These are phyloP conservation scores for Trametes polyzona DNA, from an alignment of 1,284 basidiomycete genomes.

Conservation along the genomic window DNA sequence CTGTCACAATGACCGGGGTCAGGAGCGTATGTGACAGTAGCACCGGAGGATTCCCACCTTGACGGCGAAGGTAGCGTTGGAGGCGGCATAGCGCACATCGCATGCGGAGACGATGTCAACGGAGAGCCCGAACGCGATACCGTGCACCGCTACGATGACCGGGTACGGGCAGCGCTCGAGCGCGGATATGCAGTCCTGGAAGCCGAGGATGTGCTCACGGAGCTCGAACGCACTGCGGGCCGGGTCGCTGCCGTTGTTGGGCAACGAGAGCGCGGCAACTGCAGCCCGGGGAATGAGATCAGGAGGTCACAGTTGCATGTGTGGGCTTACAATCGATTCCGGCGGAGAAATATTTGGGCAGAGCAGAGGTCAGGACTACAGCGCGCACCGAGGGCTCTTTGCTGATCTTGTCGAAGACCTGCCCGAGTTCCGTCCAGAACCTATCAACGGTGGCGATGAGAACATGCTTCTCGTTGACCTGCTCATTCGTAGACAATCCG, in stretches of 20 bases:
- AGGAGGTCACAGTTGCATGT: background rate
- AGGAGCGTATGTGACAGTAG: background rate
- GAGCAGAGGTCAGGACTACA: constrained; percentile 71
- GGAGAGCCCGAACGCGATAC: constrained; percentile 76
- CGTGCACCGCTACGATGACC: constrained; percentile 86
- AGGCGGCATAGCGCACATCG: constrained; percentile 80
- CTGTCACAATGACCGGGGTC: constrained; percentile 42
- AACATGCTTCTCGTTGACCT: background rate
- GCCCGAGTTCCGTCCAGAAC: constrained; percentile 74
- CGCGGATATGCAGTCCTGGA: constrained; percentile 75
- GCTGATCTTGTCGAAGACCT: constrained; percentile 62
- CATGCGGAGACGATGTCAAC: constrained; percentile 81
- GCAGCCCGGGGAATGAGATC: background rate
- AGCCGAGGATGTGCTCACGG: constrained; percentile 57
- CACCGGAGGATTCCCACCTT: constrained; percentile 53
- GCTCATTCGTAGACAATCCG: background rate
- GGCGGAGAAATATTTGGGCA: constrained; percentile 79
- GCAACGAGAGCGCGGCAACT: constrained; percentile 36
- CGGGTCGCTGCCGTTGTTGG: constrained; percentile 43
- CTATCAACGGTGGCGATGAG: constrained; percentile 40
- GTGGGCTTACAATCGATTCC: constrained; percentile 72
- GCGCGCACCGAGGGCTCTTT: constrained; percentile 64
- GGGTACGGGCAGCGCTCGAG: constrained; percentile 80
- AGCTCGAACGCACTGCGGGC: constrained; percentile 58
- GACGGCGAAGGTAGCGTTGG: constrained; percentile 72